A percentile compares a stretch with the other conserved stretches of the same genome.
These are phyloP conservation scores for Lathyrus sativus DNA, from an alignment of 306 rosid species.

Conservation along the genomic window DNA sequence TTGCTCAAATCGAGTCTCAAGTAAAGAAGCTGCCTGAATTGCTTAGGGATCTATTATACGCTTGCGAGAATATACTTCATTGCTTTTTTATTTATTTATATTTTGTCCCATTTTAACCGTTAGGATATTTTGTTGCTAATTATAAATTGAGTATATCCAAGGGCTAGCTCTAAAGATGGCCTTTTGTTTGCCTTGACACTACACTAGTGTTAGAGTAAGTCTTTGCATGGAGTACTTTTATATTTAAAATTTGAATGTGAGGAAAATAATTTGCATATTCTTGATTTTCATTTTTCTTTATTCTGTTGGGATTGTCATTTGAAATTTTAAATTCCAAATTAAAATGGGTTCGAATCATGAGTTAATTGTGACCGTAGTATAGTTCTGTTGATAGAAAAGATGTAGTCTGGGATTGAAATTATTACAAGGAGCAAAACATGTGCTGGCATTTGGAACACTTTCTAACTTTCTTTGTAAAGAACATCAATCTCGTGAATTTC, in stretches of 20 bases:
- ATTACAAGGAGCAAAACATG: too few relatives aligned
- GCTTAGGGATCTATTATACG: neutral
- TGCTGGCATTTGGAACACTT: too few relatives aligned
- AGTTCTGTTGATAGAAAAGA: too few relatives aligned
- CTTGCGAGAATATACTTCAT: neutral
- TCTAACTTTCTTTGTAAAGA: too few relatives aligned
- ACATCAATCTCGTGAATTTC: too few relatives aligned
- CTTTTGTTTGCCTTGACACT: conserved; percentile 1
- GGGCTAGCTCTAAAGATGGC: neutral
- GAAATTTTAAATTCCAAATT: neutral
- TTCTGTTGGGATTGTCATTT: conserved; percentile 1
- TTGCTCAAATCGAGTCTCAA: conserved; percentile 27
- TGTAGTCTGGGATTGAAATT: too few relatives aligned
- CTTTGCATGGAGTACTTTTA: neutral
- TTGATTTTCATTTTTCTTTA: neutral
- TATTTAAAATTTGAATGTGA: neutral
- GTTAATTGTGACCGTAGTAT: too few relatives aligned
- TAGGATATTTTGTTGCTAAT: neutral
- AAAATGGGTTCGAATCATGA: too few relatives aligned
- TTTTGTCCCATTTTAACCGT: neutral
- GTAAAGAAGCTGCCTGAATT: conserved; percentile 35
- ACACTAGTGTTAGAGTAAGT: neutral
- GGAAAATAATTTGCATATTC: neutral
- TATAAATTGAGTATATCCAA: neutral
- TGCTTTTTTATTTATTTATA: neutral